Percentiles rank a stretch among this genome's conserved stretches.
phyloP scores from a whole-genome alignment of 345 rosid genomes.

The Eucalyptus erythrocorys region DNA sequence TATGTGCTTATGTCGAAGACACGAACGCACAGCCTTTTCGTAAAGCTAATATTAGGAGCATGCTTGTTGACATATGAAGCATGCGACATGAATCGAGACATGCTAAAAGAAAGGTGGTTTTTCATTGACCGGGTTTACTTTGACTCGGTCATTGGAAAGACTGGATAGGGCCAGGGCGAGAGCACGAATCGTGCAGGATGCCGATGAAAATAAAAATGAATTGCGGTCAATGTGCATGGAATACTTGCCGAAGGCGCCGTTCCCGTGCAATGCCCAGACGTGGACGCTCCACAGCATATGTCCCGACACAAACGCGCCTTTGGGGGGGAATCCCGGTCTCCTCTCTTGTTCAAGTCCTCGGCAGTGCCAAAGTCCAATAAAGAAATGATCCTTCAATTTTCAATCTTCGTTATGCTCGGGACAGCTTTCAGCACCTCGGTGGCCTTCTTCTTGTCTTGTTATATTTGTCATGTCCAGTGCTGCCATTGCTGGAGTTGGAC shows the following conservation, averaged over 20 bases:
- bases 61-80: fast-evolving
- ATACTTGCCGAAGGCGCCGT: background rate
- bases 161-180: background rate
- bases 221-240: background rate
- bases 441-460: background rate
- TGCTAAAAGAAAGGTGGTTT: background rate
- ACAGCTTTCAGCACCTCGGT: background rate
- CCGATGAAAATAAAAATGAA: background rate
- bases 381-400: background rate
- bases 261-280: background rate
- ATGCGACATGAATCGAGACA: fast-evolving
- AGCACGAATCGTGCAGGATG: background rate
- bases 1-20: fast-evolving
- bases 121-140: background rate
- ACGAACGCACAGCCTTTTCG: fast-evolving
- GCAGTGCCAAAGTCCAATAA: background rate
- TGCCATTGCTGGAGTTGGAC: background rate
- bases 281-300: background rate
- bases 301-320: background rate
- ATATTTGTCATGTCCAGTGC: no score
- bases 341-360: background rate
- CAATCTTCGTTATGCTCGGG: background rate
- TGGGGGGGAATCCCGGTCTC: background rate
- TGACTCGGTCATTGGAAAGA: background rate
- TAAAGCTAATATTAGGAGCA: background rate